Evolutionary conservation across 805 yeast genomes (phyloP).

Genomic region (Saccharomycopsis babjevae): DNA sequence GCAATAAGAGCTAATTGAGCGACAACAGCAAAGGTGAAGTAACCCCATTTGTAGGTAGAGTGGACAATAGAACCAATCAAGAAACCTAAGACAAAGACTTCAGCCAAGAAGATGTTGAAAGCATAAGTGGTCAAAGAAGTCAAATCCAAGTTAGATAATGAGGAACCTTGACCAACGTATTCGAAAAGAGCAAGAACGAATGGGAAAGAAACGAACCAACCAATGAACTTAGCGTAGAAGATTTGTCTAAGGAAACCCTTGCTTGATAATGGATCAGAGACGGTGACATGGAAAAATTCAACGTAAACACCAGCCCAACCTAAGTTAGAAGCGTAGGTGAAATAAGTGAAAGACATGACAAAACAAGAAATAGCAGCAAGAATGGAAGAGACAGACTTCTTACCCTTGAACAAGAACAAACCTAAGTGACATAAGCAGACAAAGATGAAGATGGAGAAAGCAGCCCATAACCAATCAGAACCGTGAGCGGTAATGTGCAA

Average conservation of each 20-base stretch:
- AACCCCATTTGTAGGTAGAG: conserved; percentile 61
- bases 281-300: conserved; percentile 40
- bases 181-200: conserved; percentile 28
- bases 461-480: conserved; percentile 63
- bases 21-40: conserved; percentile 43
- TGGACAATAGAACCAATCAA: conserved; percentile 46
- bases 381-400: conserved; percentile 27
- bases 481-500: conserved; percentile 47
- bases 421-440: conserved; percentile 26
- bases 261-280: conserved; percentile 19
- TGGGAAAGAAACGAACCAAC: conserved; percentile 50
- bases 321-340: conserved; percentile 46
- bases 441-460: conserved; percentile 36
- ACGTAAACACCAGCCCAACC: conserved; percentile 41
- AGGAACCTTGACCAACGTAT: conserved; percentile 25
- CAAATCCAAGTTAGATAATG: conserved; percentile 23
- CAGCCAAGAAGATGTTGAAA: conserved; percentile 34
- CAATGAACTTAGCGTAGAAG: conserved; percentile 46
- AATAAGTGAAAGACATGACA: conserved; percentile 39
- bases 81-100: conserved; percentile 41
- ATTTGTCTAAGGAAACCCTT: conserved; percentile 37
- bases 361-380: conserved; percentile 35
- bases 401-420: conserved; percentile 26
- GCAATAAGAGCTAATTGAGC: conserved; percentile 33
- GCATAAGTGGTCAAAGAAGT: conserved; percentile 30